phyloP scores from a whole-genome alignment of 208 protist species.

The Trichomonas vaginalis region DNA sequence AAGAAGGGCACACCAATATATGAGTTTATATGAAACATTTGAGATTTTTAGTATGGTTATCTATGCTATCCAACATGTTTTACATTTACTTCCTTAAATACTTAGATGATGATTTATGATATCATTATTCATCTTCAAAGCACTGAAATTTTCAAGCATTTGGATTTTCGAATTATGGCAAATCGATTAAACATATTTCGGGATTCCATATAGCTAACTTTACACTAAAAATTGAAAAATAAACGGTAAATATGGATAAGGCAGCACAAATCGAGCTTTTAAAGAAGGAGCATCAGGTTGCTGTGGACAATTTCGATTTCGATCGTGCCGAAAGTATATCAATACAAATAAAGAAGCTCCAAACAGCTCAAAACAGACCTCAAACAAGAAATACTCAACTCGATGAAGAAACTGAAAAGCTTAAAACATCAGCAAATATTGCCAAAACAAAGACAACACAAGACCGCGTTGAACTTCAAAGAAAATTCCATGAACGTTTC shows the following conservation, averaged over 20 bases:
- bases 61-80: too few relatives aligned
- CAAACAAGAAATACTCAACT: not conserved
- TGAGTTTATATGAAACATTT: too few relatives aligned
- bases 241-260: not conserved
- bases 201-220: too few relatives aligned
- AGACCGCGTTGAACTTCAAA: not conserved
- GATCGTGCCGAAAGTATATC: not conserved
- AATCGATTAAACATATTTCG: too few relatives aligned
- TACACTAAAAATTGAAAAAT: too few relatives aligned
- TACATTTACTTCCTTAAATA: too few relatives aligned
- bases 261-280: not conserved
- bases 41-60: too few relatives aligned
- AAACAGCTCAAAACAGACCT: not conserved
- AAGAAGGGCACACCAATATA: too few relatives aligned
- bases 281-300: not conserved
- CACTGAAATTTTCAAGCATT: too few relatives aligned
- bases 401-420: not conserved
- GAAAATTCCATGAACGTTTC: not conserved
- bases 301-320: not conserved
- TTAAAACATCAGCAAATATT: not conserved
- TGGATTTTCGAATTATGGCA: too few relatives aligned
- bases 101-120: too few relatives aligned
- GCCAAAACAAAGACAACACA: not conserved
- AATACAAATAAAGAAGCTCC: not conserved
- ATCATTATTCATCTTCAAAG: too few relatives aligned